A percentile compares a stretch with the other conserved stretches of the same genome.
phyloP scores from a whole-genome alignment of 2,329 filamentous ascomycete genomes.

The Cadophora sp. region DNA sequence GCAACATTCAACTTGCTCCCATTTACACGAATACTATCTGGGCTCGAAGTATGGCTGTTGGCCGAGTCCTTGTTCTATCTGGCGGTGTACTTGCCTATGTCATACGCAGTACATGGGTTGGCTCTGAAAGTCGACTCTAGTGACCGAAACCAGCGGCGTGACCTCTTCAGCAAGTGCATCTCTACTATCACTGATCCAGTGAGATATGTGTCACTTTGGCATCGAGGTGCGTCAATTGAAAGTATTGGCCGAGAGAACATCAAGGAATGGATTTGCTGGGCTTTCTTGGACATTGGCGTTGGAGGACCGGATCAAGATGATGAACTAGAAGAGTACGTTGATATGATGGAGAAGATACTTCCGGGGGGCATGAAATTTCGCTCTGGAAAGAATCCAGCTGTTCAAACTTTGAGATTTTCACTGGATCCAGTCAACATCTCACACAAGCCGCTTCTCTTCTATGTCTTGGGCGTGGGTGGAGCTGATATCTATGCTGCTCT shows the following conservation, averaged over 20 bases:
- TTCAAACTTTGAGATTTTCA: slow-evolving; percentile 59
- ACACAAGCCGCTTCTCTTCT: slow-evolving; percentile 53
- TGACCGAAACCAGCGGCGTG: slow-evolving; percentile 50
- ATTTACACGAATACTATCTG: background rate
- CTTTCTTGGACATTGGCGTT: slow-evolving; percentile 58
- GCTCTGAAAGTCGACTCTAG: slow-evolving; percentile 52
- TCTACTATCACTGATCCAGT: slow-evolving; percentile 57
- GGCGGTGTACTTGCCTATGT: slow-evolving; percentile 53
- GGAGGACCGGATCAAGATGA: slow-evolving; percentile 47
- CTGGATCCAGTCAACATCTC: slow-evolving; percentile 61
- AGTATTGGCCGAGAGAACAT: slow-evolving; percentile 63
- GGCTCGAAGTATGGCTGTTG: slow-evolving; percentile 48
- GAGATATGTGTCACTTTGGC: slow-evolving; percentile 60
- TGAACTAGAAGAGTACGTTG: slow-evolving; percentile 54
- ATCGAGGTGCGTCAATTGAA: slow-evolving; percentile 54
- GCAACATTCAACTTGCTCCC: background rate
- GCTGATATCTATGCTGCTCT: background rate
- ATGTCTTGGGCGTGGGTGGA: slow-evolving; percentile 2
- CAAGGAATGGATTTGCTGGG: slow-evolving; percentile 63
- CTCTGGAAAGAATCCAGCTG: slow-evolving; percentile 41
- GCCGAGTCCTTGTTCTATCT: slow-evolving; percentile 60
- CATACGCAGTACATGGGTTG: background rate
- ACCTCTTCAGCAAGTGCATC: slow-evolving; percentile 56
- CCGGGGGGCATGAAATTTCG: background rate
- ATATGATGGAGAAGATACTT: slow-evolving; percentile 52